A percentile compares a stretch with the other conserved stretches of the same genome.
phyloP scores from a whole-genome alignment of 169 alveolate species.

The Cryptosporidium bovis region DNA sequence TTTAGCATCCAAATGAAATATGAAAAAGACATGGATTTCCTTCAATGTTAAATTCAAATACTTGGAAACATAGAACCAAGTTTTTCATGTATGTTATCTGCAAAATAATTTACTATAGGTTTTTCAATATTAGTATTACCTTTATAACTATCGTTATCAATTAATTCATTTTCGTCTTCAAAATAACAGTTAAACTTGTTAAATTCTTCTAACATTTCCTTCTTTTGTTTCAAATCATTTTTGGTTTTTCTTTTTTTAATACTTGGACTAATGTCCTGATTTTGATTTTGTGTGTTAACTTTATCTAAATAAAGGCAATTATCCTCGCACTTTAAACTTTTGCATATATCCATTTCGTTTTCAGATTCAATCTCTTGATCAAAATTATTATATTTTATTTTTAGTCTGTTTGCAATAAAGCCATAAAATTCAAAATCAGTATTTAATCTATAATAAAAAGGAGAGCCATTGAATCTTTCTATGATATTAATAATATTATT shows the following conservation, averaged over 20 bases:
- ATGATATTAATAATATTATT: slow-evolving; percentile 49
- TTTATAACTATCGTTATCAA: too few relatives aligned
- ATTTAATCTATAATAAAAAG: slow-evolving; percentile 43
- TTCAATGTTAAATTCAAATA: too few relatives aligned
- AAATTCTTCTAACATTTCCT: slow-evolving; percentile 20
- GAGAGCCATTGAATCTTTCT: slow-evolving; percentile 33
- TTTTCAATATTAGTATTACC: too few relatives aligned
- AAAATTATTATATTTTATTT: neutral
- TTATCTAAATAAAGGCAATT: neutral
- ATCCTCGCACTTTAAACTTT: neutral
- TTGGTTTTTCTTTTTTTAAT: slow-evolving; percentile 9
- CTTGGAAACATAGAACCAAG: too few relatives aligned
- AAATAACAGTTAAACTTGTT: too few relatives aligned
- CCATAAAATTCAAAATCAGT: slow-evolving; percentile 49
- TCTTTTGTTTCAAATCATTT: slow-evolving; percentile 32
- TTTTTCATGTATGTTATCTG: too few relatives aligned
- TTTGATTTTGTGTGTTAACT: neutral
- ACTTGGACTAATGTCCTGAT: slow-evolving; percentile 12
- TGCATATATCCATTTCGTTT: neutral
- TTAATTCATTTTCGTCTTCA: too few relatives aligned
- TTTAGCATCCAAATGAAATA: too few relatives aligned
- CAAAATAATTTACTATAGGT: too few relatives aligned
- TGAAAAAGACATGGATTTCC: too few relatives aligned
- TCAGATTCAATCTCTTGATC: neutral
- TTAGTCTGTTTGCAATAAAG: slow-evolving; percentile 36